Evolutionary conservation across 805 yeast genomes (phyloP).

Genomic region (Wilhelminamyces savonicus): DNA sequence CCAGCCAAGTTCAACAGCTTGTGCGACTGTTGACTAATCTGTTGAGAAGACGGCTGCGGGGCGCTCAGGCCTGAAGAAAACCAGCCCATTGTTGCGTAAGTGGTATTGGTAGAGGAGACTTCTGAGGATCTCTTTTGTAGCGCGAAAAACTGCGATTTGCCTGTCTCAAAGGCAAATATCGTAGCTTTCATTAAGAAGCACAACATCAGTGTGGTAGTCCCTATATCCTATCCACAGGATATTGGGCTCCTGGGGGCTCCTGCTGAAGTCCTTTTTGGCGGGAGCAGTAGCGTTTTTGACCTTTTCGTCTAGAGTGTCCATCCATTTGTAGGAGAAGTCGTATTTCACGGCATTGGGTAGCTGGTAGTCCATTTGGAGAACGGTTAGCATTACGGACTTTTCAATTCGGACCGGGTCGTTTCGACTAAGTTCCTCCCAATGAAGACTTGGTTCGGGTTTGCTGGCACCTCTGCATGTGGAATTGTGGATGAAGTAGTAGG

Average conservation of each 20-base stretch:
- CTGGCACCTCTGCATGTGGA: conserved; percentile 5
- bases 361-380: conserved; percentile 9
- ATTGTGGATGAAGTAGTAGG: conserved; percentile 12
- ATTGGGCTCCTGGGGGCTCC: conserved; percentile 1
- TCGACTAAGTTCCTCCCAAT: conserved; percentile 6
- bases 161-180: conserved; percentile 6
- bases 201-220: conserved; percentile 8
- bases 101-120: too few species aligned
- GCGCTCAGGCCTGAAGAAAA: too few species aligned
- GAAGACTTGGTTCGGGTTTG: not conserved
- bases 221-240: conserved; percentile 6
- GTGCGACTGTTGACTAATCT: conserved; percentile 11
- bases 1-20: conserved; percentile 6
- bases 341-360: conserved; percentile 4
- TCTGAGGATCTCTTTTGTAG: too few species aligned
- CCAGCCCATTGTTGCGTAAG: too few species aligned
- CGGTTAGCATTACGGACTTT: conserved; percentile 4
- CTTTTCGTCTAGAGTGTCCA: conserved; percentile 1
- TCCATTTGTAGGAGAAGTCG: conserved; percentile 9
- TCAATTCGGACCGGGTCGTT: conserved; percentile 5
- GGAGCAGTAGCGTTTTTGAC: not conserved
- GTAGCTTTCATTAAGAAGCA: conserved; percentile 8
- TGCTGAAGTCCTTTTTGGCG: conserved; percentile 2
- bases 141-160: too few species aligned
- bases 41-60: conserved; percentile 3